Evolutionary conservation across 2,329 filamentous ascomycete genomes (phyloP), one percentile per base, ranked within the genome.

Genomic region (Talaromyces sp.): DNA sequence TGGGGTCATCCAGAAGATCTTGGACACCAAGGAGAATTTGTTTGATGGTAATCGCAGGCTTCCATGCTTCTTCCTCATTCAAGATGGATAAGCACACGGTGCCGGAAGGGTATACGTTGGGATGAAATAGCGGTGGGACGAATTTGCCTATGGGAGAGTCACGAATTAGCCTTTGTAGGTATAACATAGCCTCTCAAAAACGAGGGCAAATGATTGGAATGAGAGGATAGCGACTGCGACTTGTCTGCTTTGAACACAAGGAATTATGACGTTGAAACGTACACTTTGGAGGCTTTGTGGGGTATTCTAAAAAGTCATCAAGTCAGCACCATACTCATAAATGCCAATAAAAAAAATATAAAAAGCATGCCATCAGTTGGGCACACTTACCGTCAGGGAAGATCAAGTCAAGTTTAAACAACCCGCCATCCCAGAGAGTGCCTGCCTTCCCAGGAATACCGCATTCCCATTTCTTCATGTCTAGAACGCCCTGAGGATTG

Each of bases 221-320:
- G 14, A 9, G 12, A 16, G 50, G 6, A 31, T 52, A 53, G 28
- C 10, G 50, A 31, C 16, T 53, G 14, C 28, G 16, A 9, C 27
- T 23, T n/a, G 16, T 31, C 18, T 7, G 18, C 14, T 51, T 28
- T 5, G 9, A 51, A 33, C 8, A 9, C 31, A 33, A 33, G 31
- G 31, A 33, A 9, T 33, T 9, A 33, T 33, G 31, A 7, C 31
- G 8, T 33, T 33, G 47, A n/a, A 53, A 80, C 89, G 77, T 86
- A 96, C 95, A 99, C 80, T 99, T 99, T 1, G 95, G 95, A 34
- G 95, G 95, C 78, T 99, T 99, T 57, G 96, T 99, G 16, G 95
- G 95, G 76, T 99, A 99, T 72, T 99, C 95, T 96, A 70, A 66
- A 54, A 34, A 61, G 51, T 61, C 65, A 60, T 67, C 60, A 68